Percentiles rank a stretch among this genome's conserved stretches.
phyloP scores from a whole-genome alignment of 2,329 filamentous ascomycete species.

The Trichoderma harzianum region DNA sequence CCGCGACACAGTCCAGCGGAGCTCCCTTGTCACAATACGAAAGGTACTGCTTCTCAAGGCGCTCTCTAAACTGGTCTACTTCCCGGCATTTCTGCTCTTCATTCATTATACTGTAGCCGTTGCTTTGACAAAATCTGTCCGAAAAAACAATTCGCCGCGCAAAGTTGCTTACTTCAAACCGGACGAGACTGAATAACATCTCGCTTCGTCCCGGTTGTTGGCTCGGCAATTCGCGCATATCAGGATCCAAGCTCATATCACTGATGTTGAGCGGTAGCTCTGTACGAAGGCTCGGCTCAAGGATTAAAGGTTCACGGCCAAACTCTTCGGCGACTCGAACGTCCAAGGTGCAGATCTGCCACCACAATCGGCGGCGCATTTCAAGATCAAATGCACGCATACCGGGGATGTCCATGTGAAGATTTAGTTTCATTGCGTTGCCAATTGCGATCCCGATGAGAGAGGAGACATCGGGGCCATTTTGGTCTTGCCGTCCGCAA shows the following conservation, averaged over 20 bases:
- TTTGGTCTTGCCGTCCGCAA: constrained; percentile 7
- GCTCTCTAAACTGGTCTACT: background rate
- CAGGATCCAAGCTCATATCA: background rate
- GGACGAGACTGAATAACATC: constrained; percentile 20
- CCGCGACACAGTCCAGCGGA: background rate
- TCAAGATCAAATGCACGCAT: constrained; percentile 50
- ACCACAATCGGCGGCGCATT: constrained; percentile 52
- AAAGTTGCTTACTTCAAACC: constrained; percentile 17
- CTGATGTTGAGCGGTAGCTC: constrained; percentile 9
- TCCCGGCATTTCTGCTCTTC: background rate
- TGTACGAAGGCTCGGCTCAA: background rate
- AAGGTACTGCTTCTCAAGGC: constrained; percentile 5
- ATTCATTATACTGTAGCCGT: background rate
- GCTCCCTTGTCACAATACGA: background rate
- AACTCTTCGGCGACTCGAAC: constrained; percentile 52
- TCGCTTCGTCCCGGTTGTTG: constrained; percentile 13
- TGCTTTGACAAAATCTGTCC: constrained; percentile 8
- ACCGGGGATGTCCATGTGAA: constrained; percentile 27
- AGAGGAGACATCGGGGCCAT: constrained; percentile 14
- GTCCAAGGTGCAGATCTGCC: constrained; percentile 49
- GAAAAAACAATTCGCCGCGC: constrained; percentile 14
- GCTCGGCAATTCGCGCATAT: background rate
- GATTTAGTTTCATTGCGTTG: constrained; percentile 23
- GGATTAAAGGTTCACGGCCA: constrained; percentile 30
- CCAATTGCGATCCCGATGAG: constrained; percentile 21